A percentile compares a stretch with the other conserved stretches of the same genome.
Conservation (phyloP, 2,329 filamentous ascomycete genomes). For the Aureobasidium mangrovei region DNA sequence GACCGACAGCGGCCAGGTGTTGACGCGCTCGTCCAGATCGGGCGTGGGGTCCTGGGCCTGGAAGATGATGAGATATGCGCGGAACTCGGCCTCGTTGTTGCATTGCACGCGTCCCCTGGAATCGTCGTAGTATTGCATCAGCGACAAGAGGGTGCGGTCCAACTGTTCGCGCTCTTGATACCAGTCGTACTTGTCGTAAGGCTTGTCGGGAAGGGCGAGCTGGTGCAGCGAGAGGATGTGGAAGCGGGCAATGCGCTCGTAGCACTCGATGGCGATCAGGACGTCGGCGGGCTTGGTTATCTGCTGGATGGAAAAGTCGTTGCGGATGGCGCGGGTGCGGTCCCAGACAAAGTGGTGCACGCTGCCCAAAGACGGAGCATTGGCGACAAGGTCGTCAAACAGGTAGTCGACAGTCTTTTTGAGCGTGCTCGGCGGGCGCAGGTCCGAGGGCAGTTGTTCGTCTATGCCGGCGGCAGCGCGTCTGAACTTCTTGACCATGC, state of each 20-base stretch:
- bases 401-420: constrained; percentile 38
- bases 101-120: constrained; percentile 41
- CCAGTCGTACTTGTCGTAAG: constrained; percentile 43
- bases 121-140: constrained; percentile 54
- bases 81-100: constrained; percentile 54
- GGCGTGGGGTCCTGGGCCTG: constrained; percentile 42
- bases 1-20: constrained; percentile 45
- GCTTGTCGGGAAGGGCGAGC: constrained; percentile 43
- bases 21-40: constrained; percentile 49
- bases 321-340: constrained; percentile 54
- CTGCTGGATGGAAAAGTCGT: constrained; percentile 57
- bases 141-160: constrained; percentile 52
- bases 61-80: constrained; percentile 52
- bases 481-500: constrained; percentile 57
- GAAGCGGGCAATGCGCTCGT: constrained; percentile 55
- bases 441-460: constrained; percentile 54
- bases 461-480: constrained; percentile 55
- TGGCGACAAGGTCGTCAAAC: constrained; percentile 40
- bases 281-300: constrained; percentile 49
- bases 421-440: constrained; percentile 46
- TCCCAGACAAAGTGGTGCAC: constrained; percentile 59
- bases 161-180: constrained; percentile 57
- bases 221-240: constrained; percentile 55
- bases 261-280: constrained; percentile 48
- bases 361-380: constrained; percentile 40